Percentiles rank a stretch among this genome's conserved stretches.
Evolutionary conservation across 116 monocot genomes (phyloP).

Genomic region (Cymodocea nodosa): DNA sequence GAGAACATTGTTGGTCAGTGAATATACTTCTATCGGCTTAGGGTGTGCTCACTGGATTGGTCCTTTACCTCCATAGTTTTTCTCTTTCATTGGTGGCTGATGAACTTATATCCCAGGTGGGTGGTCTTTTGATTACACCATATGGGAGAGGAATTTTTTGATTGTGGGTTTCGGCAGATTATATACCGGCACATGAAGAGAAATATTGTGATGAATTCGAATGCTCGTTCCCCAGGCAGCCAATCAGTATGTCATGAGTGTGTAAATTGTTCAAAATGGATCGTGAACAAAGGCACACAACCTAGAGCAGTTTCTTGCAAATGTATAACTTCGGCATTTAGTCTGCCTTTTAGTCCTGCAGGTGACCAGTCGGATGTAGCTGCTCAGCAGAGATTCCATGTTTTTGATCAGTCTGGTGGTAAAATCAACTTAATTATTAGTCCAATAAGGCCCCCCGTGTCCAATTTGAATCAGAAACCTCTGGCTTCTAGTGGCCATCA

Average conservation of each 20-base stretch:
- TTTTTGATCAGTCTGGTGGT: constrained; percentile 30
- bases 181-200: neutral
- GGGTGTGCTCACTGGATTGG: neutral
- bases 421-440: constrained; percentile 18
- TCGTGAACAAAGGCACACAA: neutral
- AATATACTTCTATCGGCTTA: neutral
- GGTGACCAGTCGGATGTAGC: neutral
- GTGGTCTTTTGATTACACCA: neutral
- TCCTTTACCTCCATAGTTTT: neutral
- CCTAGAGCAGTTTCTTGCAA: neutral
- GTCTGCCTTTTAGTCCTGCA: neutral
- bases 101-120: neutral
- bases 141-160: constrained; percentile 4
- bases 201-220: neutral
- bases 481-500: too few species aligned
- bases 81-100: neutral
- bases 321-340: neutral
- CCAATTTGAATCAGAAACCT: constrained; percentile 5
- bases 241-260: neutral
- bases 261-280: neutral
- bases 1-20: neutral
- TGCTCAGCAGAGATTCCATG: constrained; percentile 13
- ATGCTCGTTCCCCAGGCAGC: neutral
- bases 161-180: neutral
- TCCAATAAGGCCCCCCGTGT: constrained; percentile 7